Evolutionary conservation across 495 filamentous ascomycete species (phyloP).

Genomic region (Talaromyces proteolyticus): DNA sequence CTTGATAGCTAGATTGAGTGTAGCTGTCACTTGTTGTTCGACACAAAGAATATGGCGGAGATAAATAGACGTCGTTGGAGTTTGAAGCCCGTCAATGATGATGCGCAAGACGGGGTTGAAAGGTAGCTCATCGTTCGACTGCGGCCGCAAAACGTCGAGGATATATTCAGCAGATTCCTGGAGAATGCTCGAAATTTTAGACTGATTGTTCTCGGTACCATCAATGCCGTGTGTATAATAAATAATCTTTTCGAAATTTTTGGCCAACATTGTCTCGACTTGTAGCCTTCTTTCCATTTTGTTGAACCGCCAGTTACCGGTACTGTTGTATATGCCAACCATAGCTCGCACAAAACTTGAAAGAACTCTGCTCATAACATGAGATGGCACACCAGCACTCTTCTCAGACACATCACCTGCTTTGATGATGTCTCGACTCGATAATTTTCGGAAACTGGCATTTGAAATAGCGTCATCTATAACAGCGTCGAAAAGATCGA

Average conservation of each 20-base stretch:
- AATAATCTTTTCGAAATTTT: conserved; percentile 64
- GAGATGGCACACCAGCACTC: conserved; percentile 69
- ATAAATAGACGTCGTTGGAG: conserved; percentile 59
- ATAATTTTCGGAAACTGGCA: conserved; percentile 64
- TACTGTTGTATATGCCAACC: conserved; percentile 78
- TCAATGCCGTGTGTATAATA: conserved; percentile 69
- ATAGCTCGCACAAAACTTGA: conserved; percentile 64
- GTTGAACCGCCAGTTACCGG: conserved; percentile 74
- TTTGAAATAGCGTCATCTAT: conserved; percentile 70
- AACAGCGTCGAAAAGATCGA: conserved; percentile 66
- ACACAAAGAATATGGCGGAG: conserved; percentile 50
- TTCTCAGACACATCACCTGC: conserved; percentile 47
- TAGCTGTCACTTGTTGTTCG: conserved; percentile 55
- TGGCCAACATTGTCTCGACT: conserved; percentile 53
- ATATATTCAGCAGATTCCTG: conserved; percentile 67
- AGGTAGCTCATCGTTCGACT: conserved; percentile 59
- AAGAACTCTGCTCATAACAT: conserved; percentile 66
- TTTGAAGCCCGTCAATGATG: conserved; percentile 59
- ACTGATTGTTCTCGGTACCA: conserved; percentile 40
- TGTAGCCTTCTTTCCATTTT: conserved; percentile 58
- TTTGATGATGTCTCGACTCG: conserved; percentile 43
- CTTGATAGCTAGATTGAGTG: conserved; percentile 59
- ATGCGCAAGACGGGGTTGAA: conserved; percentile 73
- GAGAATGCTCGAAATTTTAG: conserved; percentile 60
- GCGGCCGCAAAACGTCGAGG: conserved; percentile 67